Conservation (phyloP, 2,329 filamentous ascomycete genomes). For the Scedosporium aurantiacum region DNA sequence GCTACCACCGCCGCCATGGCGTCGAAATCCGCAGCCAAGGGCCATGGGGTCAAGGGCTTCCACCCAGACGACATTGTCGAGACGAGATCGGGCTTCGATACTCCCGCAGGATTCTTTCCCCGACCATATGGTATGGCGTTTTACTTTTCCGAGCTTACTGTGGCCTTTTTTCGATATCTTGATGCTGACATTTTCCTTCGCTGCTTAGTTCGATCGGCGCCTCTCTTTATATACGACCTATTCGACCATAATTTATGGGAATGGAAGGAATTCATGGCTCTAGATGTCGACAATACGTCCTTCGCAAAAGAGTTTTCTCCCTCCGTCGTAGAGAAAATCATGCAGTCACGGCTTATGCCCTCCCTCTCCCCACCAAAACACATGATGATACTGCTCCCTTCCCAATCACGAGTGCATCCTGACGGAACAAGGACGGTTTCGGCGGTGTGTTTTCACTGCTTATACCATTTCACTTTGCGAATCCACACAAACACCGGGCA, state of each 20-base stretch:
- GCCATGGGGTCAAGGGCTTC: neutral
- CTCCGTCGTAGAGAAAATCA: conserved; percentile 1
- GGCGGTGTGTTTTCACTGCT: conserved; percentile 3
- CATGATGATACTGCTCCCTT: conserved; percentile 6
- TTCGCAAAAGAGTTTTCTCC: conserved; percentile 2
- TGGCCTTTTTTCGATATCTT: neutral
- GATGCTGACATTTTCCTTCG: neutral
- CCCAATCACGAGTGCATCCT: conserved; percentile 6
- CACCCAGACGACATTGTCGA: conserved; percentile 4
- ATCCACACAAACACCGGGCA: neutral
- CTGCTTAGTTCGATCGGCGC: conserved; percentile 9
- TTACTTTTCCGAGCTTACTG: neutral
- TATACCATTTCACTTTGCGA: conserved; percentile 1
- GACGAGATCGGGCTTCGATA: conserved; percentile 6
- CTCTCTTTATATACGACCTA: conserved; percentile 11
- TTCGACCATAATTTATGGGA: conserved; percentile 11
- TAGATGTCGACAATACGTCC: neutral
- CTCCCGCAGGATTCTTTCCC: conserved; percentile 7
- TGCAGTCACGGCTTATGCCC: conserved; percentile 6
- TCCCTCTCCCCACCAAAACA: conserved; percentile 7
- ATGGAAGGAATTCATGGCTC: conserved; percentile 10
- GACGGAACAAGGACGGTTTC: conserved; percentile 4
- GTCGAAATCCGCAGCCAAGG: neutral
- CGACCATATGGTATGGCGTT: conserved; percentile 9
- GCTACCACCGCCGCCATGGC: neutral